A percentile compares a stretch with the other conserved stretches of the same genome.
Evolutionary conservation across 2,329 filamentous ascomycete genomes (phyloP).

Genomic region (Lithohypha guttulata): DNA sequence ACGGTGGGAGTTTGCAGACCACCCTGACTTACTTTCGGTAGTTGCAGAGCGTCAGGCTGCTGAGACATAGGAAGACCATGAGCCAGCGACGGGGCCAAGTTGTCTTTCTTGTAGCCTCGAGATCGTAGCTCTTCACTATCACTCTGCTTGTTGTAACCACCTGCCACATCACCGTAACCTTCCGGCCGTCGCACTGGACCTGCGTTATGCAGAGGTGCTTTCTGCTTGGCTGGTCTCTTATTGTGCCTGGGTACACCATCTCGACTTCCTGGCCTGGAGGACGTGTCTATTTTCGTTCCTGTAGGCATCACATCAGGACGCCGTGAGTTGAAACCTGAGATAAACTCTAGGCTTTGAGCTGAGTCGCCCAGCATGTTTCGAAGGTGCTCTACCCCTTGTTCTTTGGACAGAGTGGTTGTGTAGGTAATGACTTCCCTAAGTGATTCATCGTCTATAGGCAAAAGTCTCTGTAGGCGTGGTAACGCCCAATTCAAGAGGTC

Average conservation of each 20-base stretch:
- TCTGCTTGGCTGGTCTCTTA: conserved; percentile 45
- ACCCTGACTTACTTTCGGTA: conserved; percentile 31
- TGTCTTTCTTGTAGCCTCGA: conserved; percentile 32
- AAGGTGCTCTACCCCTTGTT: conserved; percentile 72
- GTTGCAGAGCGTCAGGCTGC: conserved; percentile 39
- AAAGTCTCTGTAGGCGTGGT: conserved; percentile 63
- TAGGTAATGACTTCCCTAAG: conserved; percentile 78
- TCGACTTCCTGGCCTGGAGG: background rate
- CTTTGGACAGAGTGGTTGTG: conserved; percentile 61
- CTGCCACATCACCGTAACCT: conserved; percentile 52
- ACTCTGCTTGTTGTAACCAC: conserved; percentile 66
- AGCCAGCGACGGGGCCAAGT: conserved; percentile 27
- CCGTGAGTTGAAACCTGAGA: conserved; percentile 62
- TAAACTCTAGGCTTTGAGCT: conserved; percentile 61
- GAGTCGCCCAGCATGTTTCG: conserved; percentile 81
- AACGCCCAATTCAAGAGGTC: conserved; percentile 46
- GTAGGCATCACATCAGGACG: conserved; percentile 29
- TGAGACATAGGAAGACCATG: conserved; percentile 41
- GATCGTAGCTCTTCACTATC: conserved; percentile 63
- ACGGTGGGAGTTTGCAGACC: conserved; percentile 28
- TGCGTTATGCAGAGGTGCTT: conserved; percentile 48
- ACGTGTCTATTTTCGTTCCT: background rate
- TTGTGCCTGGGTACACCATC: conserved; percentile 17
- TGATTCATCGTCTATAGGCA: conserved; percentile 77
- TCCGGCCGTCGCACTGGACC: conserved; percentile 54